phyloP scores from a whole-genome alignment of 2,329 filamentous ascomycete genomes.

The Allantophomopsis lycopodina region DNA sequence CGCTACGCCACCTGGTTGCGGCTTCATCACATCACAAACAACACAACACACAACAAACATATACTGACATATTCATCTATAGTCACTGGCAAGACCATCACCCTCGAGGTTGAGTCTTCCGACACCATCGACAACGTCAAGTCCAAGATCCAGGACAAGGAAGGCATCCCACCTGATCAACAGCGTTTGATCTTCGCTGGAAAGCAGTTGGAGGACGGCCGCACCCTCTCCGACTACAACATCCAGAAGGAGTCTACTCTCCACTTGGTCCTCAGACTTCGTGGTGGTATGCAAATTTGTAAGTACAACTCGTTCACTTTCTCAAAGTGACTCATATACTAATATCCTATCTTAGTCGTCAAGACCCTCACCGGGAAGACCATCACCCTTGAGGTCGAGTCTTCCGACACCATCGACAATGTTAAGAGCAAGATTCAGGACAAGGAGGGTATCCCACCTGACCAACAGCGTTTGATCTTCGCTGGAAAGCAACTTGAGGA shows the following conservation, averaged over 20 bases:
- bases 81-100: conserved; percentile 90
- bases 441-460: conserved; percentile 86
- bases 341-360: conserved; percentile 39
- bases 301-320: conserved; percentile 30
- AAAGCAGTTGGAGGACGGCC: conserved; percentile 92
- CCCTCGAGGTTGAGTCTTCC: conserved; percentile 74
- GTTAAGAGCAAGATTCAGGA: conserved; percentile 91
- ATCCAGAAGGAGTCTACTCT: conserved; percentile 89
- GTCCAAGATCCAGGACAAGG: conserved; percentile 95
- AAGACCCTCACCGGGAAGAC: conserved; percentile 88
- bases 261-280: conserved; percentile 74
- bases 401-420: conserved; percentile 83
- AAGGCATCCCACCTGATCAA: conserved; percentile 91
- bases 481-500: conserved; percentile 91
- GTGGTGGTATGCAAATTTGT: conserved; percentile 78
- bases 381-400: conserved; percentile 84
- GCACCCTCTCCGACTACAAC: conserved; percentile 84
- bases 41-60: neutral
- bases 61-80: conserved; percentile 26
- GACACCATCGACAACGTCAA: conserved; percentile 97
- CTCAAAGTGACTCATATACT: conserved; percentile 35
- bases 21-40: conserved; percentile 2
- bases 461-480: conserved; percentile 89
- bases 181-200: conserved; percentile 93
- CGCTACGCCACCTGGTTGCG: conserved; percentile 12